phyloP scores from a whole-genome alignment of 257 asterid species.

The Orobanche coerulescens region DNA sequence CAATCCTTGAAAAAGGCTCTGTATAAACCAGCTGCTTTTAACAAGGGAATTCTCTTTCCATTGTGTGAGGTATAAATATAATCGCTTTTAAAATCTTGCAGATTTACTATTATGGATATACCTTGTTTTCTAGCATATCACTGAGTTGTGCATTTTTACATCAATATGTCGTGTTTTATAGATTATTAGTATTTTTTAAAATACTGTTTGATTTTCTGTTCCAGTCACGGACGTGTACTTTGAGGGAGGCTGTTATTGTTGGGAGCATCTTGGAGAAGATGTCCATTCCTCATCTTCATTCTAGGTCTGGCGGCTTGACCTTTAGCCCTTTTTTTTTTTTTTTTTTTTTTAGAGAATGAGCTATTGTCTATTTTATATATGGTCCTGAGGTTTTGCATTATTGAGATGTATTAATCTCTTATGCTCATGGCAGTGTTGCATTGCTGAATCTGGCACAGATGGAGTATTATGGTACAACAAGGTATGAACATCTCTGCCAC shows the following conservation, averaged over 20 bases:
- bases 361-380: no score
- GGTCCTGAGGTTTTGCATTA: no score
- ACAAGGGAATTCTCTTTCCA: slow-evolving; percentile 71
- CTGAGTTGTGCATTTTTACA: neutral
- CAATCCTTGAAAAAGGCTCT: slow-evolving; percentile 68
- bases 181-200: neutral
- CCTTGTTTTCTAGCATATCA: neutral
- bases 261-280: slow-evolving; percentile 72
- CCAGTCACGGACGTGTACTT: slow-evolving; percentile 70
- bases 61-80: slow-evolving; percentile 63
- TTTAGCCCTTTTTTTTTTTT: neutral
- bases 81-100: neutral
- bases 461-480: slow-evolving; percentile 86
- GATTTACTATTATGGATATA: neutral
- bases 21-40: slow-evolving; percentile 86
- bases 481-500: slow-evolving; percentile 31
- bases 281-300: slow-evolving; percentile 81
- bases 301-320: slow-evolving; percentile 43
- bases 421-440: slow-evolving; percentile 48
- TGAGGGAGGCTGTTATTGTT: slow-evolving; percentile 73
- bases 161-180: neutral
- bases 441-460: slow-evolving; percentile 67
- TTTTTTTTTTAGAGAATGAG: neutral
- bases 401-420: slow-evolving; percentile 8
- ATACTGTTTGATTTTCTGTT: slow-evolving; percentile 13